Base-by-base conservation (phyloP, 352 stramenopile species). In the Paralagenidium karlingii region DNA sequence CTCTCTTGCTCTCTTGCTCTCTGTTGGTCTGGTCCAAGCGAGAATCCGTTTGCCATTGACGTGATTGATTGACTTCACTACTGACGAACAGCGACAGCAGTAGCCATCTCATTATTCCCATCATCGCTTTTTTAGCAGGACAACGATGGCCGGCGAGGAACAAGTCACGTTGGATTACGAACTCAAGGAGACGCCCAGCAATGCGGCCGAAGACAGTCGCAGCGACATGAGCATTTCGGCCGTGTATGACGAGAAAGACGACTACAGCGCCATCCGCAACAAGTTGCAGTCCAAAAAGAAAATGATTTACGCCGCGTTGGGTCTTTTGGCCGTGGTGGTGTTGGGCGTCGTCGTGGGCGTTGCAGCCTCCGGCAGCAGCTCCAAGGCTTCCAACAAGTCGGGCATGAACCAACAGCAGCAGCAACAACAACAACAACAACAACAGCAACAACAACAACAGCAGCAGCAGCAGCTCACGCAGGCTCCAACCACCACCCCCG, bases 241-340 rank as follows among this genome's bases (percentile, higher is more conserved):
- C 5, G 47, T 49, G 15, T 63, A 70, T 40, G 60, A 79, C 34
- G 65, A 68, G 37, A 80, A 80, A 54, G 63, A 82, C 41, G 48
- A 77, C 49, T 57, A 67, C 45, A 52, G 51, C 13, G 43, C 55
- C 27, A 38, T 82, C 28, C 60, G 60, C 30, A 45, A 46, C 11
- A 63, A 61, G 41, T 53, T 82, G 24, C 45, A 54, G 24, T 40
- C 48, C 29, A 50, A 50, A 24, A 82, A 82, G 58, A 82, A 80
- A 46, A 60, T 66, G n/a, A 79, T 83, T 31, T 68, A 69, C 58
- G 59, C 55, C 25, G 66, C 58, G 25, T 48, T 81, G 13, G 56
- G 56, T n/a, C 64, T 80, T 34, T 40, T 82, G 24, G 60, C 54
- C 19, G 47, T 82, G 3, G 59, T 80, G 5, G 40, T 80, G 24